These are phyloP conservation scores for Talaromyces wortmannii DNA, from an alignment of 495 filamentous ascomycete genomes.

Conservation along the genomic window DNA sequence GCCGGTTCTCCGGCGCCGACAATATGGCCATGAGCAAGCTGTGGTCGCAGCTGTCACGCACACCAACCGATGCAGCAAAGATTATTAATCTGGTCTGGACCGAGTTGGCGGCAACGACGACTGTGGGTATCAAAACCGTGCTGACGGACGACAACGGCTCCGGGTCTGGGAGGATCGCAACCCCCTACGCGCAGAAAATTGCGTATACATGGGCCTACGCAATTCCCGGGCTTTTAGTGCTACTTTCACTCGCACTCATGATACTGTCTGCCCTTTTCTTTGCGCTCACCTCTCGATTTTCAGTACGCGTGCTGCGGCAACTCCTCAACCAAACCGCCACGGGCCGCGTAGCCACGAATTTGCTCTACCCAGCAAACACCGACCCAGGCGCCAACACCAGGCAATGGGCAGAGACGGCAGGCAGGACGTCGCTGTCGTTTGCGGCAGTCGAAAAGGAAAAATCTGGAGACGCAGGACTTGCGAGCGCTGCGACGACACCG, in stretches of 20 bases:
- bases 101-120: slow-evolving; percentile 23
- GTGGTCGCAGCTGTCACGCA: slow-evolving; percentile 22
- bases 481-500: background rate
- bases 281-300: background rate
- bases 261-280: background rate
- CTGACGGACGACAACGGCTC: background rate
- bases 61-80: slow-evolving; percentile 1
- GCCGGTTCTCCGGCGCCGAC: slow-evolving; percentile 13
- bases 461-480: background rate
- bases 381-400: background rate
- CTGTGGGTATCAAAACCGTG: slow-evolving; percentile 14
- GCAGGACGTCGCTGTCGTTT: background rate
- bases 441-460: background rate
- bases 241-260: background rate
- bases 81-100: slow-evolving; percentile 37
- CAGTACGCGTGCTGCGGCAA: background rate
- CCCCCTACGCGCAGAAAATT: background rate
- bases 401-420: background rate
- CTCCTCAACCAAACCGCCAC: background rate
- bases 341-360: background rate
- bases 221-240: background rate
- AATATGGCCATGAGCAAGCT: slow-evolving; percentile 20
- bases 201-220: background rate
- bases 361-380: background rate
- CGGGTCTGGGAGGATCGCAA: background rate